A percentile compares a stretch with the other conserved stretches of the same genome.
Evolutionary conservation across 306 rosid species (phyloP).

Genomic region (Crataegus laevigata): DNA sequence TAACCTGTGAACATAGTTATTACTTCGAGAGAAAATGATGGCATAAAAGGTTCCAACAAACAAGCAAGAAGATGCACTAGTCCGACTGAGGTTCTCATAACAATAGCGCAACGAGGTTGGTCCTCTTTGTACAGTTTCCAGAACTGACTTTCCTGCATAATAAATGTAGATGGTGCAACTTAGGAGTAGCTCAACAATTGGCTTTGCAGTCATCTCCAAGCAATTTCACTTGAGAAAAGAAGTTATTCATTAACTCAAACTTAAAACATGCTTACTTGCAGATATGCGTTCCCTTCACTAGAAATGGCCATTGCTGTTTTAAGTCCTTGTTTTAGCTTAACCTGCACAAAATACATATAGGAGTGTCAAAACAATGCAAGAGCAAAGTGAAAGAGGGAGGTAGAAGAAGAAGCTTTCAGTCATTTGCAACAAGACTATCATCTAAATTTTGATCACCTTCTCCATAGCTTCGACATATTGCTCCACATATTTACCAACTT

Average conservation of each 20-base stretch:
- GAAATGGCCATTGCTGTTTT: conserved; percentile 85
- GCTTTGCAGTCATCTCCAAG: background rate
- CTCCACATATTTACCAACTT: conserved; percentile 57
- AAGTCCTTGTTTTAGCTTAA: conserved; percentile 88
- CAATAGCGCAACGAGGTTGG: conserved; percentile 59
- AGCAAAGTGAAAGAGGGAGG: background rate
- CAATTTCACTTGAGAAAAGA: background rate
- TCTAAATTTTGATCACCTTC: conserved; percentile 44
- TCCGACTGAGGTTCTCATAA: conserved; percentile 85
- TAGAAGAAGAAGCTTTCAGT: background rate
- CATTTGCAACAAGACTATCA: background rate
- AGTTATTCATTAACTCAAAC: background rate
- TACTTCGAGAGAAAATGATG: conserved; percentile 81
- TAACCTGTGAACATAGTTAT: background rate
- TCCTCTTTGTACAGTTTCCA: conserved; percentile 87
- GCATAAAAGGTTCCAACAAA: conserved; percentile 86
- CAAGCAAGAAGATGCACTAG: conserved; percentile 81
- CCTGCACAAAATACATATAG: conserved; percentile 32
- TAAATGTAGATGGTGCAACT: background rate
- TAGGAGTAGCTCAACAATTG: background rate
- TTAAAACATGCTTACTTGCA: conserved; percentile 53
- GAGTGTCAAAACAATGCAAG: background rate
- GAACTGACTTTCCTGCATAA: conserved; percentile 63
- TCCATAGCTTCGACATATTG: conserved; percentile 90
- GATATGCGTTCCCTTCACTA: conserved; percentile 76